Evolutionary conservation across 495 filamentous ascomycete genomes (phyloP).

Genomic region (Chaetomium tenue): DNA sequence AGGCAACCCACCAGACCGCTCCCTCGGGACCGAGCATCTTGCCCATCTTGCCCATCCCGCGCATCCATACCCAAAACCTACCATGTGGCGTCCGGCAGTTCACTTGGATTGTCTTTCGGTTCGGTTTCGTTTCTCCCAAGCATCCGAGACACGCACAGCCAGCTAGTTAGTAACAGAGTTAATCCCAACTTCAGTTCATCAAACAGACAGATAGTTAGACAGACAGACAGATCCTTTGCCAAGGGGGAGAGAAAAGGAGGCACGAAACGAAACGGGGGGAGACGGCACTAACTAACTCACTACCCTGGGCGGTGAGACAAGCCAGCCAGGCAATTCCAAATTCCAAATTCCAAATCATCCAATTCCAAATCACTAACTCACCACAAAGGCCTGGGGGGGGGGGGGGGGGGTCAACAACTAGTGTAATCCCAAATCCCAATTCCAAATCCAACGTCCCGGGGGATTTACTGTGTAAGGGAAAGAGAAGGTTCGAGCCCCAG

Average conservation of each 20-base stretch:
- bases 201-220: no score
- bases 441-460: not conserved
- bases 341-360: no score
- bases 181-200: no score
- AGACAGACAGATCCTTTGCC: no score
- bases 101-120: not conserved
- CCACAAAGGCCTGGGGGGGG: no score
- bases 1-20: not conserved
- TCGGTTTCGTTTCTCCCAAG: not conserved
- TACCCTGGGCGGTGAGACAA: not conserved
- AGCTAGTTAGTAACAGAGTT: no score
- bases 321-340: not conserved
- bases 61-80: not conserved
- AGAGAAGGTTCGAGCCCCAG: no score
- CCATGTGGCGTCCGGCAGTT: constrained; percentile 1
- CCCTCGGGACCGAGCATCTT: not conserved
- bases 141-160: not conserved
- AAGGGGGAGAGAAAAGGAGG: no score
- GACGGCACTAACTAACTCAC: not conserved
- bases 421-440: no score
- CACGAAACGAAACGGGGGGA: not conserved
- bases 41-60: not conserved
- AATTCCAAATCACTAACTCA: no score
- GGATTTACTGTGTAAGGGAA: no score
- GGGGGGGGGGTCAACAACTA: no score